Evolutionary conservation across 768 basidiomycete species (phyloP), one percentile per base, ranked within the genome.

Genomic region (Royoungia palumana): DNA sequence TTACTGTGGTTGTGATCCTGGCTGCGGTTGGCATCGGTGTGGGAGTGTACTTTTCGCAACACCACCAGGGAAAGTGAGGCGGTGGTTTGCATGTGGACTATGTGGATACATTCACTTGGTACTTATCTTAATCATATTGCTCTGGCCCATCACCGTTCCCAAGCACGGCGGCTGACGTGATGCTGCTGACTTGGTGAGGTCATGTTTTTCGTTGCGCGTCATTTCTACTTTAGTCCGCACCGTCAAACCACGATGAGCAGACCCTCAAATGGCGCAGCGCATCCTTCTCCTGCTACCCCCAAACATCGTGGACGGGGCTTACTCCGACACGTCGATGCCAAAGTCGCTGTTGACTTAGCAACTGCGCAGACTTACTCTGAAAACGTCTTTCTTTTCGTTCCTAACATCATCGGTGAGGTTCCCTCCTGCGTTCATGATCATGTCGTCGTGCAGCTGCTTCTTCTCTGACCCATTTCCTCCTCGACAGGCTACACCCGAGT

Each of bases 321-420:
- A 8, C 75, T 87, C 44, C 82, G 85, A 54, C 74, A 87, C 22
- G 83, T 91, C 46, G 87, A 91, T 67, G 87, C 90, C 48, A 89
- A 90, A 63, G 80, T 83, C 49, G 91, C 89, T 9, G 83, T 94
- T 25, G 90, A 90, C 66, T 80, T 93, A 41, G 91, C 91, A 22
- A 92, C 88, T 12, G 84, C 83, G 13, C 89, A 91, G 69, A 75
- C 83, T 0, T 89, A 89, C 58, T 85, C 89, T 30, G 96, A 99
- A 74, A 98, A 97, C 68, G 88, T 98, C 56, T 99, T 95, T 69
- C 81, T 98, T 44, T 99, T 98, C 72, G 80, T 94, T 14, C 94
- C 96, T 34, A 99, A 99, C 70, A 75, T 99, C 62, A 97, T 99
- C 66, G 95, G 92, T 85, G 58, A 59, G 85, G 70, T 1, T 5